These are phyloP conservation scores for Torulaspora indica DNA, from an alignment of 805 yeast genomes.

Conservation along the genomic window DNA sequence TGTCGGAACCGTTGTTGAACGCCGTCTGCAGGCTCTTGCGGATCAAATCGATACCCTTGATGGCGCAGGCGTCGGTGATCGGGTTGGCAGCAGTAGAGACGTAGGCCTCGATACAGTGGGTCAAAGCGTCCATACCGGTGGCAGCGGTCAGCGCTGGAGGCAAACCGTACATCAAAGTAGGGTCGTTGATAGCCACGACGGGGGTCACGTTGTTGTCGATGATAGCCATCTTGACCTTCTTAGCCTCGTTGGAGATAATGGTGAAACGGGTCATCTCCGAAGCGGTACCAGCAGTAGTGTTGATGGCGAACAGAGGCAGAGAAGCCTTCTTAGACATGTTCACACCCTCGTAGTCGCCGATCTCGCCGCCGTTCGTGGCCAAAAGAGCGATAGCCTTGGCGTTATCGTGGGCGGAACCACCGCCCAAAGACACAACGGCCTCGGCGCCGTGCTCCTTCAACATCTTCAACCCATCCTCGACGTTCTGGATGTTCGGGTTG, in stretches of 20 bases:
- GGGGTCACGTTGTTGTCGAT: slow-evolving; percentile 42
- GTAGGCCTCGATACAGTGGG: slow-evolving; percentile 44
- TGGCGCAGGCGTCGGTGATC: slow-evolving; percentile 41
- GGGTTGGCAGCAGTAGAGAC: slow-evolving; percentile 47
- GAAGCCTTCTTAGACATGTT: slow-evolving; percentile 32
- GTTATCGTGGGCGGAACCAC: slow-evolving; percentile 46
- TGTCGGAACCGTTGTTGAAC: slow-evolving; percentile 39
- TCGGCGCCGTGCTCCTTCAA: slow-evolving; percentile 27
- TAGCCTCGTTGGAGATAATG: slow-evolving; percentile 39
- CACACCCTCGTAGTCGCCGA: slow-evolving; percentile 41
- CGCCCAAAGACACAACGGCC: slow-evolving; percentile 43
- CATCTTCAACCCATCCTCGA: slow-evolving; percentile 17
- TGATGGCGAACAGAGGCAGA: slow-evolving; percentile 41
- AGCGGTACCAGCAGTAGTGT: slow-evolving; percentile 46
- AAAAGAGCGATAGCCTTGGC: slow-evolving; percentile 42
- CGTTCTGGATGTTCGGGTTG: slow-evolving; percentile 22
- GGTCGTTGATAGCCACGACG: slow-evolving; percentile 42
- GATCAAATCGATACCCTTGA: slow-evolving; percentile 40
- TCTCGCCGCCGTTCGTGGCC: slow-evolving; percentile 40
- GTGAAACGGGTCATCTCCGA: slow-evolving; percentile 46
- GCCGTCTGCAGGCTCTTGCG: slow-evolving; percentile 40
- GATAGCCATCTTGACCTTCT: slow-evolving; percentile 42
- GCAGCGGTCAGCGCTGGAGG: slow-evolving; percentile 41
- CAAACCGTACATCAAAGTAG: slow-evolving; percentile 39
- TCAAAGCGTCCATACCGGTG: slow-evolving; percentile 43